Base-by-base conservation (phyloP, 352 stramenopile genomes). In the Phytophthora ramorum region DNA sequence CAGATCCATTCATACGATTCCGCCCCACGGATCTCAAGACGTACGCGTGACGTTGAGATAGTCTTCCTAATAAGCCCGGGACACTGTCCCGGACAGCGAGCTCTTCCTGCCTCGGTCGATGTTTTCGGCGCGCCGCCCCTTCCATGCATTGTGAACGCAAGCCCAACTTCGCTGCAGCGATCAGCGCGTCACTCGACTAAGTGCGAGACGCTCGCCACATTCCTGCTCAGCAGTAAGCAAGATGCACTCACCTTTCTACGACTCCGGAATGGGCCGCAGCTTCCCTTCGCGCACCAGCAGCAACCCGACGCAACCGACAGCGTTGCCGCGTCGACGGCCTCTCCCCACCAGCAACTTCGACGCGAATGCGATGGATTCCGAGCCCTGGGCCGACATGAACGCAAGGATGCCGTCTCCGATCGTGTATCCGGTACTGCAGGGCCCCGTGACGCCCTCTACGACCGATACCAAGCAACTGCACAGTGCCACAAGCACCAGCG, bases 141-240 rank as follows among this genome's bases (percentile, higher is more conserved):
- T 67, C 59, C 51, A 67, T 67, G 59, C 59, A 56, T 38, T 20
- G 10, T n/a, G n/a, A n/a, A n/a, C n/a, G n/a, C n/a, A n/a, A n/a
- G n/a, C n/a, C 40, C 49, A 67, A 52, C 35, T 17, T 26, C 52
- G 20, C 52, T 13, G 53, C 35, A 58, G 26, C 53, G 53, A 58
- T 53, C 61, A 69, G 52, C 45, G 61, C 61, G 61, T 69, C 61
- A 69, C 52, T 12, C 34, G n/a, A 17, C 45, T 69, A 69, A 69
- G 61, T 69, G 59, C 61, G 41, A 56, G 17, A 22, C 16, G 34
- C 51, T 49, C 16, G 8, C 20, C 19, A 24, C 22, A 16, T 26
- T 13, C n/a, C 22, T 12, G 22, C 1, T 24, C 22, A 3, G 22
- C 30, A 47, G 41, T 24, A 24, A 41, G 35, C 55, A 22, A 65